These are phyloP conservation scores for Adiantum capillusveneris DNA, from an alignment of 75 land plant species.

Conservation along the genomic window DNA sequence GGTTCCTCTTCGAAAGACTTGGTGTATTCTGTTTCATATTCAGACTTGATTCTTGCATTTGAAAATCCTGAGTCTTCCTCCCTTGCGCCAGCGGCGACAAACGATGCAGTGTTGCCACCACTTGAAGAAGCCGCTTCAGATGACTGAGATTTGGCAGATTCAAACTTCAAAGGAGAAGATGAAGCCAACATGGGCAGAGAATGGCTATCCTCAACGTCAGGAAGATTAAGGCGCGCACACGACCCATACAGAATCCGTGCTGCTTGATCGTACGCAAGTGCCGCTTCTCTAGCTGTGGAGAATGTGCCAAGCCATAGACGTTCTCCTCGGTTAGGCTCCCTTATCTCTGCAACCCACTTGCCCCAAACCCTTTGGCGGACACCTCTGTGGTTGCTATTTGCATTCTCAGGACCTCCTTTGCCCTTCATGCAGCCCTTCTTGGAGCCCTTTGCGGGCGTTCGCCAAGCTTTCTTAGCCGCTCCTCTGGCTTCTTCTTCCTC, in stretches of 20 bases:
- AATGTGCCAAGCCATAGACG: conserved; percentile 59
- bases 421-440: conserved; percentile 82
- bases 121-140: neutral
- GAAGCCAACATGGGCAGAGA: neutral
- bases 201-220: conserved; percentile 7
- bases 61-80: too few relatives aligned
- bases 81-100: too few relatives aligned
- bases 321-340: conserved; percentile 50
- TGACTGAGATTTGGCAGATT: neutral
- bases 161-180: neutral
- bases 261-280: conserved; percentile 52
- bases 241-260: conserved; percentile 56
- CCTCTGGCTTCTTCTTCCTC: too few relatives aligned
- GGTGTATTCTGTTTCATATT: too few relatives aligned
- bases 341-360: conserved; percentile 62
- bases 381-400: conserved; percentile 41
- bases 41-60: too few relatives aligned
- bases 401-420: conserved; percentile 70
- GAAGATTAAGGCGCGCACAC: conserved; percentile 50
- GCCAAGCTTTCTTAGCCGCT: neutral
- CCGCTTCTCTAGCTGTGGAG: conserved; percentile 46
- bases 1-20: too few relatives aligned
- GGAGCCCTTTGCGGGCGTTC: conserved; percentile 53
- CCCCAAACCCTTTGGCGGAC: conserved; percentile 62
- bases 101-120: neutral